Evolutionary conservation across 1,284 basidiomycete genomes (phyloP).

Genomic region (Pholiota adiposa): DNA sequence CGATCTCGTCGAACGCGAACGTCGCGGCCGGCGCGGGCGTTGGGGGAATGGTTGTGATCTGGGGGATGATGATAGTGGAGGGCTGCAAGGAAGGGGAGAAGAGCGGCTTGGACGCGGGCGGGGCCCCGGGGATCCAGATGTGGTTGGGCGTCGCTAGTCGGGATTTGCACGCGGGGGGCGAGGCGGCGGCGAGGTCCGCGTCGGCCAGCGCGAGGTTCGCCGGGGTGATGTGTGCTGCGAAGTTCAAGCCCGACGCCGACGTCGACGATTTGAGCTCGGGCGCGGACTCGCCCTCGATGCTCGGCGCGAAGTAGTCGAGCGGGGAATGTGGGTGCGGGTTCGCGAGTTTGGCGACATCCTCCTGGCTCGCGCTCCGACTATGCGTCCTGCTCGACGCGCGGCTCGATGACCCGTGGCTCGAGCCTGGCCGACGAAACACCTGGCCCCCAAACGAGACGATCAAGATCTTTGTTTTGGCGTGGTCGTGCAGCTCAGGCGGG

Average conservation of each 20-base stretch:
- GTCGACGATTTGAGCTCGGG: no score
- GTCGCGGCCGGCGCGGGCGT: constrained; percentile 12
- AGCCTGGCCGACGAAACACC: constrained; percentile 61
- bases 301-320: background rate
- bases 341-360: constrained; percentile 14
- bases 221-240: background rate
- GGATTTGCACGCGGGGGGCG: constrained; percentile 19
- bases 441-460: constrained; percentile 83
- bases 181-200: background rate
- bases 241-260: no score
- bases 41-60: constrained; percentile 16
- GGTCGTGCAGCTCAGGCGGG: constrained; percentile 53
- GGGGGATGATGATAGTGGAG: constrained; percentile 10
- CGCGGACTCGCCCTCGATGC: background rate
- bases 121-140: constrained; percentile 56
- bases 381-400: constrained; percentile 40
- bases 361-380: constrained; percentile 36
- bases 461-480: constrained; percentile 57
- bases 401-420: constrained; percentile 24
- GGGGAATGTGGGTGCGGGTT: background rate
- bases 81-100: constrained; percentile 15
- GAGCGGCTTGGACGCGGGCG: constrained; percentile 40
- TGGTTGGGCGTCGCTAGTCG: constrained; percentile 48
- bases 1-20: background rate
- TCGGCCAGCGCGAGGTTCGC: background rate